Conservation (phyloP, 2,329 filamentous ascomycete genomes). For the Alternaria triticina region DNA sequence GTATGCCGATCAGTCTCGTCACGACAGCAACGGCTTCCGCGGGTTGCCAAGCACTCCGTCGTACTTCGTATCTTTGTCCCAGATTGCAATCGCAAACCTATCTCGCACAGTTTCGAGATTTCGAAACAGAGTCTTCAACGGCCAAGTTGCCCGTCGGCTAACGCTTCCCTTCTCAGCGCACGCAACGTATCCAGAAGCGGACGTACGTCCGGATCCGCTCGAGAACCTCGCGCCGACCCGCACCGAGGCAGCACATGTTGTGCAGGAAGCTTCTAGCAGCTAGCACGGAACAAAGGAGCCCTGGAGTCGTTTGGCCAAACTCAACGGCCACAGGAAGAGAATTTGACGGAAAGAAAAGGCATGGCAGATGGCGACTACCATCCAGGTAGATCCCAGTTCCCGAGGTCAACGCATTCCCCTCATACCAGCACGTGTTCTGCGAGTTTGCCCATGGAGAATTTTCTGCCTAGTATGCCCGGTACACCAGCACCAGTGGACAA, state of each 20-base stretch:
- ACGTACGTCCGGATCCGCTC: neutral
- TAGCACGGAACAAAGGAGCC: conserved; percentile 1
- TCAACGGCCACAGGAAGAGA: neutral
- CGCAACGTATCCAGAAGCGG: neutral
- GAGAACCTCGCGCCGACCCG: neutral
- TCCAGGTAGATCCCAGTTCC: neutral
- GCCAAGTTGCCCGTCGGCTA: neutral
- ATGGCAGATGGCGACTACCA: neutral
- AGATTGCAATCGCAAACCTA: neutral
- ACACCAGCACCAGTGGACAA: neutral
- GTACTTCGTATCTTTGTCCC: neutral
- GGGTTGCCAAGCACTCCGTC: neutral
- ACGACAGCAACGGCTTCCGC: neutral
- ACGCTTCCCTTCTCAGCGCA: neutral
- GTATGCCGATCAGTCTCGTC: neutral
- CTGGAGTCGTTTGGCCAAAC: neutral
- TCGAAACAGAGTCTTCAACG: neutral
- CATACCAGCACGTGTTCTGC: neutral
- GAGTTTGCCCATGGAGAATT: neutral
- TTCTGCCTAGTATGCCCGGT: conserved; percentile 4
- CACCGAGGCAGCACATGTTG: conserved; percentile 6
- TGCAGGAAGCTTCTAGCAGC: conserved; percentile 4
- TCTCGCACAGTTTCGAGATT: neutral
- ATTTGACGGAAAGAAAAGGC: neutral
- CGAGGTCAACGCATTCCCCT: neutral